A percentile compares a stretch with the other conserved stretches of the same genome.
phyloP scores from a whole-genome alignment of 306 rosid species.

The Crotalaria pallida region DNA sequence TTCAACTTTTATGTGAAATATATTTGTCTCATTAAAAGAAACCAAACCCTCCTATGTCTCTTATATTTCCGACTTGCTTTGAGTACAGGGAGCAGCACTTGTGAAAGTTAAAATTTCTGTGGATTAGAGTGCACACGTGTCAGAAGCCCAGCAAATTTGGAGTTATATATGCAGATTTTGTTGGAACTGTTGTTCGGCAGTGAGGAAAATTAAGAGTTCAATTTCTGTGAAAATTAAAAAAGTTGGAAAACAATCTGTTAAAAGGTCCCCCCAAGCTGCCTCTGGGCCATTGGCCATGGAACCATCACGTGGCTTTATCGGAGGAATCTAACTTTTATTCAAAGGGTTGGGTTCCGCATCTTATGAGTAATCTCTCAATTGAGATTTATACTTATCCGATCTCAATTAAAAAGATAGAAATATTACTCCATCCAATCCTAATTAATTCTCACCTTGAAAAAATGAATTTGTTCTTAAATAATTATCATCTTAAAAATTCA shows the following conservation, averaged over 20 bases:
- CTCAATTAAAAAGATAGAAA: too few relatives aligned
- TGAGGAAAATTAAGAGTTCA: neutral
- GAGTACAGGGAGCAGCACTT: neutral
- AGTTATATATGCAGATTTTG: neutral
- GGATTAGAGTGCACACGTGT: conserved; percentile 36
- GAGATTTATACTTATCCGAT: too few relatives aligned
- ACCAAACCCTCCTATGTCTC: conserved; percentile 43
- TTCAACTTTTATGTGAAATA: neutral
- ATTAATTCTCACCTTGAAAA: too few relatives aligned
- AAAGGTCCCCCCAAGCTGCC: neutral
- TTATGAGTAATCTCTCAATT: neutral
- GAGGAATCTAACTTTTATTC: neutral
- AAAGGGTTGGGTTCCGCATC: neutral
- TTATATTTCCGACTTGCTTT: conserved; percentile 26
- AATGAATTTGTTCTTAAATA: too few relatives aligned
- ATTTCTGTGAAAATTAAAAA: neutral
- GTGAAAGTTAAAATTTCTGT: neutral
- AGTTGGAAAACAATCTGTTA: neutral
- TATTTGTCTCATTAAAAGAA: conserved; percentile 65
- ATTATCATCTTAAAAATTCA: too few relatives aligned
- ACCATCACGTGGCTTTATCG: conserved; percentile 25
- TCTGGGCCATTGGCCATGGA: neutral
- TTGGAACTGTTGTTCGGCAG: conserved; percentile 17
- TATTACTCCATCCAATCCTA: too few relatives aligned
- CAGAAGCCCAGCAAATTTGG: conserved; percentile 20